These are phyloP conservation scores for Saturnispora hagleri DNA, from an alignment of 805 yeast genomes.

Conservation along the genomic window DNA sequence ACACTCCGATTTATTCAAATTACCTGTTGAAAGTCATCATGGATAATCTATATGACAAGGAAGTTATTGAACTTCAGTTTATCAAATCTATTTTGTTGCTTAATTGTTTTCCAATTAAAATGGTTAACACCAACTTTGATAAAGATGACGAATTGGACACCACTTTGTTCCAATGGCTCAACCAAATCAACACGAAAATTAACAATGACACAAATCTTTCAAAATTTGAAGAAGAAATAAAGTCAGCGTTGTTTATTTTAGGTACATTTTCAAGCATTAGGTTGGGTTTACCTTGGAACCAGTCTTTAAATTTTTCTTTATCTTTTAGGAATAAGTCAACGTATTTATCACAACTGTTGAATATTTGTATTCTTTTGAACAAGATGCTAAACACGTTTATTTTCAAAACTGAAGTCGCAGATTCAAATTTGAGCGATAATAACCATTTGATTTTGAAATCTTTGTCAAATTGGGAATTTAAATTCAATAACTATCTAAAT, in stretches of 20 bases:
- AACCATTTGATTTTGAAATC: conserved; percentile 16
- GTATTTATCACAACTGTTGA: conserved; percentile 16
- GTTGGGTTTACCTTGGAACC: conserved; percentile 23
- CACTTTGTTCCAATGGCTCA: conserved; percentile 18
- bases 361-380: conserved; percentile 14
- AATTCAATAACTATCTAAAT: conserved; percentile 10
- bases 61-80: background rate
- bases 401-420: conserved; percentile 7
- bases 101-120: conserved; percentile 21
- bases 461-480: conserved; percentile 19
- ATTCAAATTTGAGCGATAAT: conserved; percentile 1
- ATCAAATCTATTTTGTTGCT: conserved; percentile 22
- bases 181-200: conserved; percentile 14
- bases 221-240: conserved; percentile 14
- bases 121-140: conserved; percentile 2
- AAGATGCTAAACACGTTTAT: conserved; percentile 18
- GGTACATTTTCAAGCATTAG: conserved; percentile 22
- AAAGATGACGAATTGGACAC: conserved; percentile 16
- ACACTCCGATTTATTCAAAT: conserved; percentile 12
- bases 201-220: conserved; percentile 9
- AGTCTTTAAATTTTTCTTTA: conserved; percentile 14
- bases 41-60: background rate
- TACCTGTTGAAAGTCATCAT: conserved; percentile 15
- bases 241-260: conserved; percentile 20
- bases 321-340: conserved; percentile 12